Base-by-base conservation (phyloP, 108 stramenopile species). In the Nitzschia inconspicua region DNA sequence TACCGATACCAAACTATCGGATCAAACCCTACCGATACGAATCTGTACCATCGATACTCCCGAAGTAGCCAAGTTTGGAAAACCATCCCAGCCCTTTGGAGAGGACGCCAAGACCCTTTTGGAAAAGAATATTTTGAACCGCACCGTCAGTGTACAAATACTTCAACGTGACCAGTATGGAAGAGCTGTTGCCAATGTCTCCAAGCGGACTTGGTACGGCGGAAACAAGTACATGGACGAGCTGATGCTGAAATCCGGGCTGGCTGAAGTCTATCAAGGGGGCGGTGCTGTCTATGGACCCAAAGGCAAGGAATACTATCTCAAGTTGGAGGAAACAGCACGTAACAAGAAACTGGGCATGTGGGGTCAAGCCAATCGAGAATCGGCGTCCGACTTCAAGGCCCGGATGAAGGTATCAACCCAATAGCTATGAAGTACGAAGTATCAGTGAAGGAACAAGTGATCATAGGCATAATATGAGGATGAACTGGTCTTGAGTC, bases 11-110 rank as follows among this genome's bases (percentile, higher is more conserved):
- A 73, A 70, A 26, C 1, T 72, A 23, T 66, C 70, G 23, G 62
- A 76, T 18, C 27, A 53, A 13, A 49, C 73, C 2, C 32, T 80
- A 46, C 74, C 74, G 0, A 72, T 80, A 47, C 79, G 79, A 30
- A 18, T 80, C 23, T 80, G 79, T 36, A 75, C 74, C 34, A 73
- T 73, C 58, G 79, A 80, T 47, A 80, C 79, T 0, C 79, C 79
- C 28, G 73, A 74, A 63, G 67, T 66, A 25, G 50, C 65, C 51
- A 74, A 74, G 47, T 76, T 76, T 60, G 76, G 76, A 22, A 77
- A 77, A 49, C 74, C 70, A 1, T 70, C 61, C 2, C 74, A 80
- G 47, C 74, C 79, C n/a, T 80, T 76, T 65, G 79, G 70, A 32
- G 41, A 64, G 34, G 79, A 80, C 47, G 79, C 79, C 50, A 80